phyloP scores from a whole-genome alignment of 345 rosid genomes.

The Arabis hirsuta region DNA sequence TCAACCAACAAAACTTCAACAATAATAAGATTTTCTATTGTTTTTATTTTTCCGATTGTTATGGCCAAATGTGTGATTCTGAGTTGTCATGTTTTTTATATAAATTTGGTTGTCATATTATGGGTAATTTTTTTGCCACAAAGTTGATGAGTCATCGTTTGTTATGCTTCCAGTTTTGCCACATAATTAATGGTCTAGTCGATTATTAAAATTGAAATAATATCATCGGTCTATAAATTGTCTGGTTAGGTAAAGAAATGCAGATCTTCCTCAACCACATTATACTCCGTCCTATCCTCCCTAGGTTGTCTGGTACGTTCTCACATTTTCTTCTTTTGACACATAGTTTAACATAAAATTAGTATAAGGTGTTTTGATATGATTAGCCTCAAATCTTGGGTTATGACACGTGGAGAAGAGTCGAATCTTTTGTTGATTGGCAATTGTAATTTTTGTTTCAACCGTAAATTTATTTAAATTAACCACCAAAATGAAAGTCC shows the following conservation, averaged over 20 bases:
- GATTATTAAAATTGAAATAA: conserved; percentile 19
- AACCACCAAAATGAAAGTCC: too few species aligned
- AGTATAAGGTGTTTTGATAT: not conserved
- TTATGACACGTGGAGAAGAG: conserved; percentile 13
- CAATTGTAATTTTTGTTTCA: too few species aligned
- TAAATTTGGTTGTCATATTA: conserved; percentile 37
- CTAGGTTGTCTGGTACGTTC: conserved; percentile 26
- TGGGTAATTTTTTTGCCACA: conserved; percentile 35
- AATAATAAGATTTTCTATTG: conserved; percentile 13
- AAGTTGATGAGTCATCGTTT: conserved; percentile 39
- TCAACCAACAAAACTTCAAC: conserved; percentile 37
- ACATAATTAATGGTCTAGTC: conserved; percentile 29
- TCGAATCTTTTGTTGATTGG: conserved; percentile 24
- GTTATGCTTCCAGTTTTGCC: conserved; percentile 36
- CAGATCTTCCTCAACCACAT: conserved; percentile 43
- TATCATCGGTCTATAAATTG: conserved; percentile 33
- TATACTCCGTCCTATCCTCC: conserved; percentile 25
- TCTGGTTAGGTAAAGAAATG: conserved; percentile 42
- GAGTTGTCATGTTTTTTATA: conserved; percentile 39
- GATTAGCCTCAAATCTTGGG: conserved; percentile 15
- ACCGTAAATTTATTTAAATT: too few species aligned
- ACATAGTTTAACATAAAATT: conserved; percentile 1
- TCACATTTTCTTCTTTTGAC: not conserved
- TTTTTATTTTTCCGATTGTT: not conserved
- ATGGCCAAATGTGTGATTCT: conserved; percentile 16